These are phyloP conservation scores for Malassezia nana DNA, from an alignment of 1,284 basidiomycete genomes.

Conservation along the genomic window DNA sequence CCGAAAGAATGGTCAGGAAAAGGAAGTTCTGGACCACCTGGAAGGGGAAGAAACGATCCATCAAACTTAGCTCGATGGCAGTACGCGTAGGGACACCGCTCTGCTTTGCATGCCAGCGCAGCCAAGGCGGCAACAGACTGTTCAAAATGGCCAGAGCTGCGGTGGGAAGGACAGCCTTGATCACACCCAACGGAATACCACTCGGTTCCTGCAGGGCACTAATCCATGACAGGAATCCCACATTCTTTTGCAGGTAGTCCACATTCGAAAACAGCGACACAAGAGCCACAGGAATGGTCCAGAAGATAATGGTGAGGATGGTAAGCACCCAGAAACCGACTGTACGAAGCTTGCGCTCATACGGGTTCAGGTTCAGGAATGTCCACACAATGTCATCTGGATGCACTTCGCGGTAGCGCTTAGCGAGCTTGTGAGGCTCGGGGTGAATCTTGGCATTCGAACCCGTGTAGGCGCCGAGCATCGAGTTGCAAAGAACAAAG, in stretches of 20 bases:
- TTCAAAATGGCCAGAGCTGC: slow-evolving; percentile 76
- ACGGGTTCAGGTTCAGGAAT: slow-evolving; percentile 77
- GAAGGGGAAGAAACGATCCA: slow-evolving; percentile 86
- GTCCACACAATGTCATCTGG: slow-evolving; percentile 72
- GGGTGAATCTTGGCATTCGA: slow-evolving; percentile 29
- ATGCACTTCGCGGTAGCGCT: slow-evolving; percentile 33
- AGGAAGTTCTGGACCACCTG: slow-evolving; percentile 53
- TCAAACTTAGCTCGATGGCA: slow-evolving; percentile 75
- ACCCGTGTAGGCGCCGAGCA: slow-evolving; percentile 58
- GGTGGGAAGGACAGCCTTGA: slow-evolving; percentile 65
- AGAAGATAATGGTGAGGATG: slow-evolving; percentile 59
- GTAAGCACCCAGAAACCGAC: slow-evolving; percentile 53
- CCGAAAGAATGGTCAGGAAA: slow-evolving; percentile 39
- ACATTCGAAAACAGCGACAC: slow-evolving; percentile 79
- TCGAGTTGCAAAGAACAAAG: slow-evolving; percentile 85
- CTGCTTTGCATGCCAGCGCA: slow-evolving; percentile 65
- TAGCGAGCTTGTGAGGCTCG: slow-evolving; percentile 37
- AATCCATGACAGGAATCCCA: slow-evolving; percentile 72
- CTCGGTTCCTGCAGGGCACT: slow-evolving; percentile 52
- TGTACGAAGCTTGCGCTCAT: slow-evolving; percentile 62
- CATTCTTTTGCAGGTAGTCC: slow-evolving; percentile 58
- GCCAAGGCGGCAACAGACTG: slow-evolving; percentile 76
- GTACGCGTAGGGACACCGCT: slow-evolving; percentile 72
- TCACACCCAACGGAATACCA: slow-evolving; percentile 60
- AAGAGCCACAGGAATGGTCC: slow-evolving; percentile 56